Percentiles rank a stretch among this genome's conserved stretches.
These are phyloP conservation scores for Coprinopsis marcescibilis DNA, from an alignment of 768 basidiomycete genomes.

Conservation along the genomic window DNA sequence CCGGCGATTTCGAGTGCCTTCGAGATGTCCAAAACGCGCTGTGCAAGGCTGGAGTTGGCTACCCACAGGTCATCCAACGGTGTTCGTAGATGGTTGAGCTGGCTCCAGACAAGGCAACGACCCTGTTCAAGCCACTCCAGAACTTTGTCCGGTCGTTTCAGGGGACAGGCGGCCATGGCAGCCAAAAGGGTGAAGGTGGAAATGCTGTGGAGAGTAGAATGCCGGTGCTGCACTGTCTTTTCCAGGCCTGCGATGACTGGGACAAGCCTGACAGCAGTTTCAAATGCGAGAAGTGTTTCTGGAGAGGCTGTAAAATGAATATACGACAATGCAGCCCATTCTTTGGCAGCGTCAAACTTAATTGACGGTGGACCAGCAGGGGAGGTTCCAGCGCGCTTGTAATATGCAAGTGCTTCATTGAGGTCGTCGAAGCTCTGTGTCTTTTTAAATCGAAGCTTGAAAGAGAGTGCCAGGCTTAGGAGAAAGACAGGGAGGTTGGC, in stretches of 20 bases:
- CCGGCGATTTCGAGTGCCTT: constrained; percentile 10
- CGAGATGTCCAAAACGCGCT: constrained; percentile 11
- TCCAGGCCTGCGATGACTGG: constrained; percentile 4
- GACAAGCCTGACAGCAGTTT: not conserved
- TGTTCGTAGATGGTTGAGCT: constrained; percentile 19
- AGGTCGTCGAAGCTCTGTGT: no score
- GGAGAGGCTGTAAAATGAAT: not conserved
- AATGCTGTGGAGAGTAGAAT: not conserved
- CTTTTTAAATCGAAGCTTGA: no score
- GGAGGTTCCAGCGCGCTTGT: no score
- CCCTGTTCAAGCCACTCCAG: constrained; percentile 31
- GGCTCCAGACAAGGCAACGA: constrained; percentile 24
- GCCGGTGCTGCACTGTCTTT: constrained; percentile 4
- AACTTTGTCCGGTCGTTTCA: constrained; percentile 17
- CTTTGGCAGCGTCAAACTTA: constrained; percentile 3
- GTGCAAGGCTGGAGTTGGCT: constrained; percentile 11
- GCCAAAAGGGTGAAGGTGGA: constrained; percentile 12
- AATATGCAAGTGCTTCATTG: no score
- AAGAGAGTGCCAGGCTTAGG: no score
- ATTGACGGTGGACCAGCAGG: constrained; percentile 2
- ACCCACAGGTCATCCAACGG: constrained; percentile 17
- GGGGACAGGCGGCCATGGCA: constrained; percentile 20
- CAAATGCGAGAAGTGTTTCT: not conserved
- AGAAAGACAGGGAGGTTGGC: no score
- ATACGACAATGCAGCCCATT: constrained; percentile 3